phyloP scores from a whole-genome alignment of 148 eudicot genomes.

The Suaeda aralocaspica region DNA sequence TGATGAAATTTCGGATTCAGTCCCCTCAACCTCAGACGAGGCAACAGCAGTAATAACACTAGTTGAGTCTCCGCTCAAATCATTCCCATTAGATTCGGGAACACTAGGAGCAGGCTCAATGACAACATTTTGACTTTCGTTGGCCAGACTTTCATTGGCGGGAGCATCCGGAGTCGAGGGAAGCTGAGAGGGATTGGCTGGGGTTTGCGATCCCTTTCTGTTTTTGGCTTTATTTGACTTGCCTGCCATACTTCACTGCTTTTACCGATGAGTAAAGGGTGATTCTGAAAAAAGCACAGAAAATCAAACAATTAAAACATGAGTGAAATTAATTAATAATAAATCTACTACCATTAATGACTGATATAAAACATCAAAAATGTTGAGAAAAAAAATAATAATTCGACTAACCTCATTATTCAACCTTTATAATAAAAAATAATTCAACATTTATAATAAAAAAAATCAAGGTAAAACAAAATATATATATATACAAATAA shows the following conservation, averaged over 20 bases:
- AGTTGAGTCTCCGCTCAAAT: constrained; percentile 23
- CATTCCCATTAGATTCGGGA: constrained; percentile 38
- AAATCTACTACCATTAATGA: too few relatives aligned
- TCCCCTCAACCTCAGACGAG: constrained; percentile 30
- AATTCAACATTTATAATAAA: too few relatives aligned
- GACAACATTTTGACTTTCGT: constrained; percentile 22
- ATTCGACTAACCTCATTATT: too few relatives aligned
- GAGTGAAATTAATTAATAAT: too few relatives aligned
- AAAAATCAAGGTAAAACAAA: too few relatives aligned
- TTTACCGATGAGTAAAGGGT: background rate
- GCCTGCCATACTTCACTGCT: constrained; percentile 59
- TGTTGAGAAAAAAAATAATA: too few relatives aligned
- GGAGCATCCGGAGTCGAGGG: constrained; percentile 33
- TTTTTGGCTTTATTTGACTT: constrained; percentile 68
- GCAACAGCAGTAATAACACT: too few relatives aligned
- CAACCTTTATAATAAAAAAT: too few relatives aligned
- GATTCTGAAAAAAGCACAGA: background rate
- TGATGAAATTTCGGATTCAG: constrained; percentile 30
- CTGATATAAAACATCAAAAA: too few relatives aligned
- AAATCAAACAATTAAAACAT: constrained; percentile 2
- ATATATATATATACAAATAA: too few relatives aligned
- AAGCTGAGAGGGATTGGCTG: constrained; percentile 32
- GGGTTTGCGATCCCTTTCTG: constrained; percentile 41
- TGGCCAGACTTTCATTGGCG: constrained; percentile 17
- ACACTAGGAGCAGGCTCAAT: constrained; percentile 21